Conservation (phyloP, 2,329 filamentous ascomycete species). For the Colletotrichum australisinense region DNA sequence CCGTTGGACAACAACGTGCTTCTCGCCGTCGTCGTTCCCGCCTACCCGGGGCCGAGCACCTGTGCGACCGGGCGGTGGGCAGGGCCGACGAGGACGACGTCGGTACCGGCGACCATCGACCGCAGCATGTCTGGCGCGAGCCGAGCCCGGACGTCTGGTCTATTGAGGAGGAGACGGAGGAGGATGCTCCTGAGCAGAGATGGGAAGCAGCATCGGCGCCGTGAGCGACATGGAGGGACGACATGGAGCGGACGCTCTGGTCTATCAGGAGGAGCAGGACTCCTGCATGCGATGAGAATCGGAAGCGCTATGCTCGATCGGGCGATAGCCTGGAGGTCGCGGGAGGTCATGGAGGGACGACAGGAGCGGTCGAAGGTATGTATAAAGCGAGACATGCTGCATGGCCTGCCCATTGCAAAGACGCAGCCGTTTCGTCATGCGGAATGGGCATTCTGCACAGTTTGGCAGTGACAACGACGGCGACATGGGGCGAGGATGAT, state of each 20-base stretch:
- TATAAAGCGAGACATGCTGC: too few relatives aligned
- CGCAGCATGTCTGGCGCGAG: constrained; percentile 64
- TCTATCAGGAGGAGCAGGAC: too few relatives aligned
- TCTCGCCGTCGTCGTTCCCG: constrained; percentile 45
- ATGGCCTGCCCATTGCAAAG: too few relatives aligned
- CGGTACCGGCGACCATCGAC: constrained; percentile 49
- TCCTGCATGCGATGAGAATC: too few relatives aligned
- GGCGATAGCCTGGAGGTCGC: too few relatives aligned
- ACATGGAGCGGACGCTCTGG: too few relatives aligned
- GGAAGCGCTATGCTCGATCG: too few relatives aligned
- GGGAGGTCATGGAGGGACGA: too few relatives aligned
- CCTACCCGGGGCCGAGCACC: constrained; percentile 42
- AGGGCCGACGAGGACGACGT: constrained; percentile 42
- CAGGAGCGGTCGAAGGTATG: too few relatives aligned
- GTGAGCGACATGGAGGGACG: constrained; percentile 44
- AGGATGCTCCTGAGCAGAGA: constrained; percentile 60
- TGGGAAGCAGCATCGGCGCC: constrained; percentile 45
- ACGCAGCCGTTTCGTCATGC: too few relatives aligned
- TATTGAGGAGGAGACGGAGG: constrained; percentile 69
- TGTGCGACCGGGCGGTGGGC: constrained; percentile 40
- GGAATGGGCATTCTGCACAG: too few relatives aligned
- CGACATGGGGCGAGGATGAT: not conserved
- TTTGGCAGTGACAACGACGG: not conserved
- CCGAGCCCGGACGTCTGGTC: constrained; percentile 71
- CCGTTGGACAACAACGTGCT: constrained; percentile 43